phyloP scores from a whole-genome alignment of 768 basidiomycete species.

The Pisolithus sp. region DNA sequence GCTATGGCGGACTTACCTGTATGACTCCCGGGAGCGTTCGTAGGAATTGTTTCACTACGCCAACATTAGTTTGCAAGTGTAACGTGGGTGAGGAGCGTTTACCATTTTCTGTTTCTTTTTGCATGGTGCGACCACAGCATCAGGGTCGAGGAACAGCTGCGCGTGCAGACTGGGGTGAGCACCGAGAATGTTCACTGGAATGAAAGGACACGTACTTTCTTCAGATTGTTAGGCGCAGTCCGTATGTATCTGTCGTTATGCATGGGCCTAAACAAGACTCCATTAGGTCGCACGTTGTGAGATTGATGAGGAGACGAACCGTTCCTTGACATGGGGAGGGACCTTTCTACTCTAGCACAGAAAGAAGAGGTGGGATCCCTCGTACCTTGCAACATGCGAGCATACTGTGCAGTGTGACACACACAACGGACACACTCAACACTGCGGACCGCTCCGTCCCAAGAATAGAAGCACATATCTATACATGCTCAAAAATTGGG shows the following conservation, averaged over 20 bases:
- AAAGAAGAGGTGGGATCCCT: neutral
- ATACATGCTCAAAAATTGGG: constrained; percentile 10
- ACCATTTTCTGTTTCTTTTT: too few relatives aligned
- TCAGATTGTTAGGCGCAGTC: constrained; percentile 76
- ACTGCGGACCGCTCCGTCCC: constrained; percentile 89
- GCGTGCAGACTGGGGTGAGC: constrained; percentile 4
- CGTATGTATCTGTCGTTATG: constrained; percentile 82
- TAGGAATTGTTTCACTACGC: too few relatives aligned
- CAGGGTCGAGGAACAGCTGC: too few relatives aligned
- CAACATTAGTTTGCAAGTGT: too few relatives aligned
- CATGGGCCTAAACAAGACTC: constrained; percentile 46
- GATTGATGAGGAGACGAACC: constrained; percentile 37
- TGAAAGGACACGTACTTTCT: constrained; percentile 56
- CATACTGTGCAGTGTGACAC: constrained; percentile 90
- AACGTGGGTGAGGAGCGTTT: too few relatives aligned
- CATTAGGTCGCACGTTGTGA: constrained; percentile 4
- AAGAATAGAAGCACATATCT: constrained; percentile 89
- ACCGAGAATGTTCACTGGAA: neutral
- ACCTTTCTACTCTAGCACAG: neutral
- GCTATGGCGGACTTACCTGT: too few relatives aligned
- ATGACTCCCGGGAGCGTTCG: too few relatives aligned
- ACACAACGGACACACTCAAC: constrained; percentile 74
- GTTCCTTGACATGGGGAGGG: constrained; percentile 42
- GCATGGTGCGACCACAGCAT: too few relatives aligned
- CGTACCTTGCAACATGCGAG: constrained; percentile 82